Evolutionary conservation across 495 filamentous ascomycete genomes (phyloP).

Genomic region (Aspergillus ellipticus): DNA sequence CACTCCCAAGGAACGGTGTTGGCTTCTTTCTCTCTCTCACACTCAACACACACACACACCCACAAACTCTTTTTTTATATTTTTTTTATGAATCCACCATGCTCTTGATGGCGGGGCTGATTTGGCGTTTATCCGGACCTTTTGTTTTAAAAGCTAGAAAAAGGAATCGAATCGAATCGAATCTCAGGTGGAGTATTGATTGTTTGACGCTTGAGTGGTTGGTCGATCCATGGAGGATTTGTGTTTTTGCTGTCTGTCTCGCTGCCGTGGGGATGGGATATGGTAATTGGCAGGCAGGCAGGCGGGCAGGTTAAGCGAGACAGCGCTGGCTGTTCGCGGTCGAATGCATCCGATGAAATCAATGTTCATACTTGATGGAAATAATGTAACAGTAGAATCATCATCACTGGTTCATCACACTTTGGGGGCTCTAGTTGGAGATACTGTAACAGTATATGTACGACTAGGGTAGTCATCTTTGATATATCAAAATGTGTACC

Average conservation of each 20-base stretch:
- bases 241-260: too few relatives aligned
- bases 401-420: neutral
- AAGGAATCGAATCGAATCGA: constrained; percentile 3
- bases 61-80: neutral
- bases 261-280: too few relatives aligned
- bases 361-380: neutral
- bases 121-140: constrained; percentile 10
- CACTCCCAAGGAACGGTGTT: neutral
- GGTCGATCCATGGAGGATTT: neutral
- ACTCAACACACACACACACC: too few relatives aligned
- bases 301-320: neutral
- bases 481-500: too few relatives aligned
- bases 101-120: constrained; percentile 6
- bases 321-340: neutral
- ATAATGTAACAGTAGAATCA: neutral
- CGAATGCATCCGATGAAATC: neutral
- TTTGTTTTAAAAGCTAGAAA: constrained; percentile 6
- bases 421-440: too few relatives aligned
- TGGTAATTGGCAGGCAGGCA: neutral
- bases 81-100: constrained; percentile 1
- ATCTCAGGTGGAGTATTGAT: too few relatives aligned
- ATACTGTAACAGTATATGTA: too few relatives aligned
- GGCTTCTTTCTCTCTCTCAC: neutral
- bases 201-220: neutral
- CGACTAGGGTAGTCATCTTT: too few relatives aligned